phyloP scores from a whole-genome alignment of 2,329 filamentous ascomycete species.

The Clonostachys rosea region DNA sequence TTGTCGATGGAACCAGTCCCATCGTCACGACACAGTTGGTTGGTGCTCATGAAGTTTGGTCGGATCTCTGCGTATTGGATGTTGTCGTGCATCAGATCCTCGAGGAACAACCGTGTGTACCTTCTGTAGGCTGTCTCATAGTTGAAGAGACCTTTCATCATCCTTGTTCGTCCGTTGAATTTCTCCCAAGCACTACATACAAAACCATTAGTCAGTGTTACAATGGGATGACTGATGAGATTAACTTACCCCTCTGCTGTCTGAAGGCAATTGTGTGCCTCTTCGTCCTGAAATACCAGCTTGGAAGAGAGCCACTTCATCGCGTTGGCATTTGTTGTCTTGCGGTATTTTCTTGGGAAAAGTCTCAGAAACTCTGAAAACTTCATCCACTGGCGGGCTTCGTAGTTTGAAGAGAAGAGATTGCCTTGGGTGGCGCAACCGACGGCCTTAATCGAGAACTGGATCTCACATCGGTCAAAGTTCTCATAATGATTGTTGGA shows the following conservation, averaged over 20 bases:
- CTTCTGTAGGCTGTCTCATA: constrained; percentile 57
- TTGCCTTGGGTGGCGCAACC: constrained; percentile 25
- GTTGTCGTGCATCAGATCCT: constrained; percentile 58
- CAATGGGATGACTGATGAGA: constrained; percentile 4
- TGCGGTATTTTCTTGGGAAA: constrained; percentile 17
- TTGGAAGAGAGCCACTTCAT: constrained; percentile 57
- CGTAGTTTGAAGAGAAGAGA: constrained; percentile 46
- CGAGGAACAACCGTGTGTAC: constrained; percentile 56
- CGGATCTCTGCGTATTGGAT: constrained; percentile 70
- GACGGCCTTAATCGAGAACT: constrained; percentile 48
- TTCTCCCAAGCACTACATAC: constrained; percentile 45
- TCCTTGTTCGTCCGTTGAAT: constrained; percentile 65
- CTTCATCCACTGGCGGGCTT: constrained; percentile 34
- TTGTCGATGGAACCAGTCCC: constrained; percentile 49
- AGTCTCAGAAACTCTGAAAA: constrained; percentile 32
- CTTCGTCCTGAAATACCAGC: constrained; percentile 55
- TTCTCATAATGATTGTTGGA: constrained; percentile 30
- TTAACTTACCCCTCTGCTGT: constrained; percentile 46
- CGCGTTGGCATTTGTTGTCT: constrained; percentile 8
- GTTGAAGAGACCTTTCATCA: constrained; percentile 70
- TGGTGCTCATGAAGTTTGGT: constrained; percentile 62
- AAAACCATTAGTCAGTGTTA: constrained; percentile 3
- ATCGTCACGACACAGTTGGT: constrained; percentile 56
- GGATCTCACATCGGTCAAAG: constrained; percentile 52
- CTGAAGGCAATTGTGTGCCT: constrained; percentile 48